phyloP scores from a whole-genome alignment of 2,329 filamentous ascomycete species.

The Madurella fahalii region DNA sequence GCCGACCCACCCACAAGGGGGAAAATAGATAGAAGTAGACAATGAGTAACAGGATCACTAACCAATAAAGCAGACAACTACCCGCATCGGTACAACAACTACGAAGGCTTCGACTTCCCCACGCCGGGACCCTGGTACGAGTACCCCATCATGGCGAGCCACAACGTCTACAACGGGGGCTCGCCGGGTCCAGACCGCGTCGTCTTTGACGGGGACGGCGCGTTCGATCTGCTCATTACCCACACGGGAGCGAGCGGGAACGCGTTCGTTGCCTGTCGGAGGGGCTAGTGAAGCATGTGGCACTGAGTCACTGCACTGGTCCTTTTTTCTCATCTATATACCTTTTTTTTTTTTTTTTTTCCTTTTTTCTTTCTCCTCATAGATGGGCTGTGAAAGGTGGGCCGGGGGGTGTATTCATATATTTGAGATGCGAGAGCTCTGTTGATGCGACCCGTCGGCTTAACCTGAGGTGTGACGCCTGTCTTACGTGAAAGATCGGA shows the following conservation, averaged over 20 bases:
- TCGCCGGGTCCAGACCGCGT: slow-evolving; percentile 61
- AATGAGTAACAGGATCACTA: background rate
- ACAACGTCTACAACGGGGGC: slow-evolving; percentile 41
- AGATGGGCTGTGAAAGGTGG: no score
- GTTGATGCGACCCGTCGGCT: no score
- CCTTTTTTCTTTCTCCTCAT: no score
- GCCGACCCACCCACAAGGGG: no score
- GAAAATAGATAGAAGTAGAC: background rate
- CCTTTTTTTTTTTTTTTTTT: no score
- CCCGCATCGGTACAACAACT: slow-evolving; percentile 43
- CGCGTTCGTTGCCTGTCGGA: slow-evolving; percentile 55
- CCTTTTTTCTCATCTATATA: no score
- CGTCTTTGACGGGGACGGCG: slow-evolving; percentile 53
- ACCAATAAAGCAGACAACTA: slow-evolving; percentile 31
- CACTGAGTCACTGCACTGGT: no score
- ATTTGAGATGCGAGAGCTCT: no score
- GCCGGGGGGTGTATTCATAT: no score
- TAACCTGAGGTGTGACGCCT: no score
- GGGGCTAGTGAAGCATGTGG: background rate
- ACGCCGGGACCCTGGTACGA: slow-evolving; percentile 39
- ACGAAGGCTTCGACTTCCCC: slow-evolving; percentile 41
- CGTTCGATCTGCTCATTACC: slow-evolving; percentile 57
- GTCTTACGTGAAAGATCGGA: no score
- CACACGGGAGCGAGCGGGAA: slow-evolving; percentile 62
- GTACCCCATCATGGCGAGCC: slow-evolving; percentile 39